Evolutionary conservation across 2,329 filamentous ascomycete genomes (phyloP).

Genomic region (Botrytis deweyae): DNA sequence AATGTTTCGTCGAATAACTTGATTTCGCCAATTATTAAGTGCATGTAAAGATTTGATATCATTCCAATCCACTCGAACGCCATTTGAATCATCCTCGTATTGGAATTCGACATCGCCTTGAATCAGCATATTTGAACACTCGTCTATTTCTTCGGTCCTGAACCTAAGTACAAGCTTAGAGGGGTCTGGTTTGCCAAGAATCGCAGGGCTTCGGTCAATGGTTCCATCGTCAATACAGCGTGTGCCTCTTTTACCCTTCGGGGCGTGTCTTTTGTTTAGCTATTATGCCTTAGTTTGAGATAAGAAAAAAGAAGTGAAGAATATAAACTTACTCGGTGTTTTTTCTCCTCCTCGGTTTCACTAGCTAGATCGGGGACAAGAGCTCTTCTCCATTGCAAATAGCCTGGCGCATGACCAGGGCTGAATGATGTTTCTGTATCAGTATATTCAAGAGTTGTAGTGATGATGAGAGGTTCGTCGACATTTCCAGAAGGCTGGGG

Average conservation of each 20-base stretch:
- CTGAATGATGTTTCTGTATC: neutral
- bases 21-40: slow-evolving; percentile 9
- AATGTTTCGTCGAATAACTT: slow-evolving; percentile 3
- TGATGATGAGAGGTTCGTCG: fast-evolving
- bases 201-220: neutral
- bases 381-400: slow-evolving; percentile 4
- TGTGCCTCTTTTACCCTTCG: neutral
- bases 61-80: neutral
- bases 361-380: neutral
- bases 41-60: neutral
- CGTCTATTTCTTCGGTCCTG: neutral
- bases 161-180: neutral
- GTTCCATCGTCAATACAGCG: slow-evolving; percentile 15
- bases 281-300: neutral
- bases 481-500: fast-evolving
- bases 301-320: neutral
- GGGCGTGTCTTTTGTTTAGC: neutral
- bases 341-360: slow-evolving; percentile 4
- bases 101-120: neutral
- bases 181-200: neutral
- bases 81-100: neutral
- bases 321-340: neutral
- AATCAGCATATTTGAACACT: neutral
- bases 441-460: neutral
- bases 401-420: slow-evolving; percentile 5